Percentiles rank a stretch among this genome's conserved stretches.
Evolutionary conservation across 805 yeast genomes (phyloP).

Genomic region (Candida coquimbonensis): DNA sequence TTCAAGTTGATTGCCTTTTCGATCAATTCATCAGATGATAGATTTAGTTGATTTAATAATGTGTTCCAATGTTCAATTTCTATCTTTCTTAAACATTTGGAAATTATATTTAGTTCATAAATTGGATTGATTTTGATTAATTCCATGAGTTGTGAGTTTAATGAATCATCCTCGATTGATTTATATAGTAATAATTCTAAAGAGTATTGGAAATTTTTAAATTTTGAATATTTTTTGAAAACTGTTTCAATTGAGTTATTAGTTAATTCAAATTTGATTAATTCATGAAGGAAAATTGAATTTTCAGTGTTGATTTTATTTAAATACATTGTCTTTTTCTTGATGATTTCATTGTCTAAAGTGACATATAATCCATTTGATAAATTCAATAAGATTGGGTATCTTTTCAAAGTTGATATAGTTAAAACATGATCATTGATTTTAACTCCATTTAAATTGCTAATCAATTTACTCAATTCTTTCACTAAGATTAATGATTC

Average conservation of each 20-base stretch:
- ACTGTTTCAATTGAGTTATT: constrained; percentile 1
- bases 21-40: constrained; percentile 38
- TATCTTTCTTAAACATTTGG: constrained; percentile 46
- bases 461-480: constrained; percentile 8
- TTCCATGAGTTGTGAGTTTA: constrained; percentile 6
- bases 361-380: constrained; percentile 34
- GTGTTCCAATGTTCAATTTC: constrained; percentile 40
- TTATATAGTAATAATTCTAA: constrained; percentile 40
- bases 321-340: constrained; percentile 25
- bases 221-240: constrained; percentile 24
- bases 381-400: constrained; percentile 21
- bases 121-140: constrained; percentile 19
- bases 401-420: constrained; percentile 20
- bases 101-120: constrained; percentile 28
- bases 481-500: constrained; percentile 24
- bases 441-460: background rate
- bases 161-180: constrained; percentile 17
- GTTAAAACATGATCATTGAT: constrained; percentile 19
- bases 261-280: constrained; percentile 38
- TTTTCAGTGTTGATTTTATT: constrained; percentile 30
- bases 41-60: constrained; percentile 31
- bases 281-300: constrained; percentile 37
- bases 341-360: constrained; percentile 29
- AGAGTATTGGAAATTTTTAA: constrained; percentile 34
- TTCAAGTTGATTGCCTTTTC: constrained; percentile 31